Percentiles rank a stretch among this genome's conserved stretches.
Conservation (phyloP, 257 asterid genomes). For the Thymus quinquecostatus region DNA sequence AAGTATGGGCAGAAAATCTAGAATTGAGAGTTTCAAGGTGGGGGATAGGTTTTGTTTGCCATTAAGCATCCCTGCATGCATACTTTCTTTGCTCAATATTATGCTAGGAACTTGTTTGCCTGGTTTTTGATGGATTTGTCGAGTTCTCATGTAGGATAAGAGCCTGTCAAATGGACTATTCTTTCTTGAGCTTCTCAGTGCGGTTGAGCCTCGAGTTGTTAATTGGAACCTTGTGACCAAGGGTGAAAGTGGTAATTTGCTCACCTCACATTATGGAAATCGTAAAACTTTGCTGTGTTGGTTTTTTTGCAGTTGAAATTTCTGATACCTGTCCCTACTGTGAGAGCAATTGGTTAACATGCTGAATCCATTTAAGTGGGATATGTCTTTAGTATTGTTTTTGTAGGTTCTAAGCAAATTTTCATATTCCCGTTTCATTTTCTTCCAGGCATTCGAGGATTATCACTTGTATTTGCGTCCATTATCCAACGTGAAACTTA, state of each 20-base stretch:
- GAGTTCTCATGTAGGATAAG: slow-evolving; percentile 67
- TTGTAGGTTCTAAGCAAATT: slow-evolving; percentile 9
- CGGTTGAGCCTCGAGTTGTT: slow-evolving; percentile 95
- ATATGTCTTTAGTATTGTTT: neutral
- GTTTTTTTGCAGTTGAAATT: slow-evolving; percentile 18
- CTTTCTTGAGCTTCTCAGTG: slow-evolving; percentile 93
- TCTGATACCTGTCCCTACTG: slow-evolving; percentile 5
- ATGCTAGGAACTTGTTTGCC: slow-evolving; percentile 18
- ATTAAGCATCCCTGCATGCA: slow-evolving; percentile 3
- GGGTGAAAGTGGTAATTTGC: slow-evolving; percentile 83
- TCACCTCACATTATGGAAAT: slow-evolving; percentile 25
- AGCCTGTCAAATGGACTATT: slow-evolving; percentile 84
- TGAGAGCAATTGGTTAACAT: neutral
- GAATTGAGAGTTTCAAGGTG: slow-evolving; percentile 94
- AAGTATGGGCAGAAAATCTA: slow-evolving; percentile 70
- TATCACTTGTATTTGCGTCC: neutral
- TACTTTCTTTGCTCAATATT: neutral
- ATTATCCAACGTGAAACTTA: neutral
- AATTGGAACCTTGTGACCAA: slow-evolving; percentile 96
- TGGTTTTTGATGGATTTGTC: slow-evolving; percentile 26
- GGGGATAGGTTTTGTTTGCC: slow-evolving; percentile 24
- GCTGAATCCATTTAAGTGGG: neutral
- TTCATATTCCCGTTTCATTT: neutral
- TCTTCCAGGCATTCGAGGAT: neutral
- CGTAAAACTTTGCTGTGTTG: neutral